Evolutionary conservation across 2,329 filamentous ascomycete genomes (phyloP), one percentile per base, ranked within the genome.

Genomic region (Botrytis sinoallii): DNA sequence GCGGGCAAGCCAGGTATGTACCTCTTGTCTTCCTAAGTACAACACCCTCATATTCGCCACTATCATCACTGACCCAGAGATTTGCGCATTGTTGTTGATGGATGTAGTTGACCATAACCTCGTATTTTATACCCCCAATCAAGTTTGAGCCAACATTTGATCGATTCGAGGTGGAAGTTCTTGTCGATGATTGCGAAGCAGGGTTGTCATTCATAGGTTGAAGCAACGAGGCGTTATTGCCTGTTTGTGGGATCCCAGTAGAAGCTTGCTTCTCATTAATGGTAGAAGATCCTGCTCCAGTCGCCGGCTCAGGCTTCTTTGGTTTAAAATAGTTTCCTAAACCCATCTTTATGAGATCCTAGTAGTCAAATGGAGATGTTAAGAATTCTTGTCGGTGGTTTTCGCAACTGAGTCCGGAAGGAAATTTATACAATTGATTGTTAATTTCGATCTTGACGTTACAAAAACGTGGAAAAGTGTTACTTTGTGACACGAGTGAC

Each of bases 71-170:
- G 32, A 94, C 89, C 92, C 92, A 94, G 48, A 93, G 86, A 75
- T 89, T 88, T 20, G 88, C 88, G 79, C 91, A 93, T 83, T 94
- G 92, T 81, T 94, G 91, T 81, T 94, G 92, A 82, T 93, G 93
- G 40, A 95, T 85, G 81, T 93, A 93, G 83, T 93, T 94, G 75
- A 93, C 91, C 92, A 94, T 94, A 75, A 94, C 91, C 82, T 94
- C 92, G 79, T 93, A 90, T 82, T 92, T 93, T 82, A 93, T 92
- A 75, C 93, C 91, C 74, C 93, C 90, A 18, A 92, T 82, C 74
- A 91, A 86, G 73, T 86, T 82, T 57, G 87, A 88, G 79, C 86
- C 89, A 66, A 82, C 82, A 25, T 82, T 81, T n/a, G 80, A 81
- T 70, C 75, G 83, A 42, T 81, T 85, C 0, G 86, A 86, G 46